These are phyloP conservation scores for Thraustochytrium aureum DNA, from an alignment of 352 stramenopile genomes.

Conservation along the genomic window DNA sequence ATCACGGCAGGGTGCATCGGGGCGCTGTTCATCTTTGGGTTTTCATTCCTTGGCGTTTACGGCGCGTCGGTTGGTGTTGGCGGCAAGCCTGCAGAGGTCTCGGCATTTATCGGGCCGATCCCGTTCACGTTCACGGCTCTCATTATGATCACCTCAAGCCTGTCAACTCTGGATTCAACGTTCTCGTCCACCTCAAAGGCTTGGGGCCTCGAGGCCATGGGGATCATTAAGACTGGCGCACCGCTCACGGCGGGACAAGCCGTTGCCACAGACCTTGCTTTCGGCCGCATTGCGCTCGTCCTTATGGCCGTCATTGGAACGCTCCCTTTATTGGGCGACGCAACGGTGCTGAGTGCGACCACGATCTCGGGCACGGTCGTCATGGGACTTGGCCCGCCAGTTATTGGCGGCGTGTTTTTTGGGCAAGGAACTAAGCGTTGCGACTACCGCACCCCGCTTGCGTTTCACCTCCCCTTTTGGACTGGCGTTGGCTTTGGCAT, in stretches of 20 bases:
- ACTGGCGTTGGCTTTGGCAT: neutral
- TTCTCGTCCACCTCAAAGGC: slow-evolving; percentile 55
- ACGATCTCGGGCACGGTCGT: slow-evolving; percentile 56
- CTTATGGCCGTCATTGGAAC: slow-evolving; percentile 55
- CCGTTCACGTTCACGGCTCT: slow-evolving; percentile 54
- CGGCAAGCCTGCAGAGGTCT: slow-evolving; percentile 24
- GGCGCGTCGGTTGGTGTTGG: slow-evolving; percentile 43
- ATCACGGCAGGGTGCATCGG: slow-evolving; percentile 44
- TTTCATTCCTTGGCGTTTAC: slow-evolving; percentile 56
- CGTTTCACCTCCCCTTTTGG: neutral
- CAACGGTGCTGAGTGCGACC: slow-evolving; percentile 41
- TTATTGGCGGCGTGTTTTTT: slow-evolving; percentile 1
- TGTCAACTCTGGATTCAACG: slow-evolving; percentile 57
- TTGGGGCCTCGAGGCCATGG: slow-evolving; percentile 25
- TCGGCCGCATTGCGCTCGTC: slow-evolving; percentile 53
- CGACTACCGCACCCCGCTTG: neutral
- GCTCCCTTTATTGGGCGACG: slow-evolving; percentile 50
- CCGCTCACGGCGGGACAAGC: slow-evolving; percentile 15
- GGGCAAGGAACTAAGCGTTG: neutral
- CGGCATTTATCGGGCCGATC: slow-evolving; percentile 9
- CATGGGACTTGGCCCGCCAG: slow-evolving; percentile 54
- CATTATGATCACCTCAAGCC: slow-evolving; percentile 52
- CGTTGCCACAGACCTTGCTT: slow-evolving; percentile 4
- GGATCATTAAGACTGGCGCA: slow-evolving; percentile 38
- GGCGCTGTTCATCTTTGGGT: slow-evolving; percentile 55